Conservation (phyloP, 1,284 basidiomycete genomes). For the Ustilago vetiveriae region DNA sequence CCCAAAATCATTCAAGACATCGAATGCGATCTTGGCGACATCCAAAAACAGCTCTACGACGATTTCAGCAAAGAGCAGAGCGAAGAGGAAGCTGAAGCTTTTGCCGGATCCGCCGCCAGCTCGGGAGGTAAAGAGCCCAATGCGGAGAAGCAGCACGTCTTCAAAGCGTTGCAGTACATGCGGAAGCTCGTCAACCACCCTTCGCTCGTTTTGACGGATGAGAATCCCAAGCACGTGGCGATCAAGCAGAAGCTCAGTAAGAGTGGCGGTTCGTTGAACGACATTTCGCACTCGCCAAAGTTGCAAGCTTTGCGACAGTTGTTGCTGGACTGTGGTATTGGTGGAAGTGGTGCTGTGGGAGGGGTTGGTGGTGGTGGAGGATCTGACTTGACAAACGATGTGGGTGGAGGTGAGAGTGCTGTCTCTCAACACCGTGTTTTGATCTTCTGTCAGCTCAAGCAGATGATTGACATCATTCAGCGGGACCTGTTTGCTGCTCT, state of each 20-base stretch:
- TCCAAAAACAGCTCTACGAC: conserved; percentile 77
- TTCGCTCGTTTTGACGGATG: conserved; percentile 67
- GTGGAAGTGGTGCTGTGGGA: conserved; percentile 70
- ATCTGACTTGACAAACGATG: conserved; percentile 46
- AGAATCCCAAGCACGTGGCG: conserved; percentile 69
- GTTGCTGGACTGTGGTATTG: conserved; percentile 86
- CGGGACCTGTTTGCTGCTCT: conserved; percentile 86
- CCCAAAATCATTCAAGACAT: conserved; percentile 99
- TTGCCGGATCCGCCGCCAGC: conserved; percentile 21
- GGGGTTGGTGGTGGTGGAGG: conserved; percentile 60
- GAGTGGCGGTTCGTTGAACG: conserved; percentile 71
- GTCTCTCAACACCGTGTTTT: conserved; percentile 96
- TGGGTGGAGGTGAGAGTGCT: conserved; percentile 69
- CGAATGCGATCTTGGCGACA: conserved; percentile 88
- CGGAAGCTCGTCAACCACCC: conserved; percentile 99
- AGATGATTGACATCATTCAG: conserved; percentile 99
- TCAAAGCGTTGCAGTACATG: conserved; percentile 83
- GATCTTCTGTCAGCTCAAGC: conserved; percentile 99
- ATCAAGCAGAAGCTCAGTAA: conserved; percentile 74
- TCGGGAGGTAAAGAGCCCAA: conserved; percentile 72
- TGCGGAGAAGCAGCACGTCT: conserved; percentile 68
- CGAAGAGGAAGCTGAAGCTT: conserved; percentile 70
- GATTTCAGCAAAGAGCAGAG: conserved; percentile 76
- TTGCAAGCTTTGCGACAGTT: conserved; percentile 74
- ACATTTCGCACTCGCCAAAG: conserved; percentile 93